Evolutionary conservation across 768 basidiomycete species (phyloP).

Genomic region (Tylopilus subfusipes): DNA sequence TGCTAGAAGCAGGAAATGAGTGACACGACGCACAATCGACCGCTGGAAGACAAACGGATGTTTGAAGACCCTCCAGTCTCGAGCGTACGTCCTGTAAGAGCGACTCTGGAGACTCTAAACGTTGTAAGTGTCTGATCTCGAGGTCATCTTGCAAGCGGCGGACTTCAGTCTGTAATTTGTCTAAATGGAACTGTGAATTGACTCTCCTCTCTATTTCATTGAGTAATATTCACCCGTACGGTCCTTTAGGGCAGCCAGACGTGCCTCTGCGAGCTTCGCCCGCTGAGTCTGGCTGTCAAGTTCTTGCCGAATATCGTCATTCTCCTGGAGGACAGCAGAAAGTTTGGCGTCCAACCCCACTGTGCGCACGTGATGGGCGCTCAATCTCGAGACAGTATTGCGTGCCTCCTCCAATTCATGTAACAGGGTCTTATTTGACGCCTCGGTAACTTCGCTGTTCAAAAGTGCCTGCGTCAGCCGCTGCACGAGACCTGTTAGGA

Average conservation of each 20-base stretch:
- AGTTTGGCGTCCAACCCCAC: slow-evolving; percentile 69
- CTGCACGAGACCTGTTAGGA: slow-evolving; percentile 36
- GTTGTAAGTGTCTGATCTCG: slow-evolving; percentile 56
- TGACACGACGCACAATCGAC: not conserved
- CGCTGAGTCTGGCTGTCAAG: slow-evolving; percentile 66
- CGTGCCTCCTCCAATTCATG: slow-evolving; percentile 75
- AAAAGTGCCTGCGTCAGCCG: slow-evolving; percentile 74
- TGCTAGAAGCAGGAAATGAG: slow-evolving; percentile 33
- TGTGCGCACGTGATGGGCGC: slow-evolving; percentile 64
- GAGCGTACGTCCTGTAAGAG: slow-evolving; percentile 63
- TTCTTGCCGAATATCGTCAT: slow-evolving; percentile 83
- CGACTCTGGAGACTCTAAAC: slow-evolving; percentile 63
- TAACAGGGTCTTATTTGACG: slow-evolving; percentile 68
- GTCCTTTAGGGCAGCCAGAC: slow-evolving; percentile 60
- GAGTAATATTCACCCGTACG: slow-evolving; percentile 49
- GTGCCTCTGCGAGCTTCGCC: slow-evolving; percentile 64
- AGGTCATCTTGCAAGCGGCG: slow-evolving; percentile 59
- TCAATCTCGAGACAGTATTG: slow-evolving; percentile 60
- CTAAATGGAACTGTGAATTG: slow-evolving; percentile 35
- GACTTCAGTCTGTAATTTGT: slow-evolving; percentile 67
- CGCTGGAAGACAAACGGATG: slow-evolving; percentile 41
- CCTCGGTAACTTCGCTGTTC: slow-evolving; percentile 78
- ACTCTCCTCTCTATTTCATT: not conserved
- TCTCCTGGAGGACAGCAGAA: slow-evolving; percentile 62
- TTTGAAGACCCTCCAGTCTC: slow-evolving; percentile 58